These are phyloP conservation scores for Epichloe festucae DNA, from an alignment of 2,329 filamentous ascomycete species.

Conservation along the genomic window DNA sequence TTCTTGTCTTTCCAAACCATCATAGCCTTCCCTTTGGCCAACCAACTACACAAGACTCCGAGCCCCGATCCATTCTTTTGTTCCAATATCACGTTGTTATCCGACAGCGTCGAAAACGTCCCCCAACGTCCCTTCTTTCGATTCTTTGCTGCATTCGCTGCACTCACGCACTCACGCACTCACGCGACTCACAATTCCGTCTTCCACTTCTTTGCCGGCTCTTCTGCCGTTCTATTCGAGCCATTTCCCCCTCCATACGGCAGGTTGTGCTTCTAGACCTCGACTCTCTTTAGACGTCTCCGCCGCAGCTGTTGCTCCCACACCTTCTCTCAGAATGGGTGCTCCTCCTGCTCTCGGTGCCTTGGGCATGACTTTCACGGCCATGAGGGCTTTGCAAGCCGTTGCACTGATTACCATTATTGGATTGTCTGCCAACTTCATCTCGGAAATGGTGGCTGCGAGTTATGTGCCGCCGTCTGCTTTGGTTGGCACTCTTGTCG, in stretches of 20 bases:
- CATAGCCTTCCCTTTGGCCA: background rate
- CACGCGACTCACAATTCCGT: conserved; percentile 19
- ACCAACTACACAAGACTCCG: no score
- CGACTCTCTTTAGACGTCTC: conserved; percentile 29
- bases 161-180: no score
- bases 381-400: conserved; percentile 57
- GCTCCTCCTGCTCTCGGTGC: conserved; percentile 48
- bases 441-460: conserved; percentile 57
- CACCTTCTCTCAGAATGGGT: conserved; percentile 26
- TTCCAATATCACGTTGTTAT: no score
- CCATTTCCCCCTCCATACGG: conserved; percentile 28
- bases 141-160: no score
- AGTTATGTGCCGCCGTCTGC: conserved; percentile 56
- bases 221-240: conserved; percentile 27
- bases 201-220: conserved; percentile 16
- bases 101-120: background rate
- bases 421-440: conserved; percentile 71
- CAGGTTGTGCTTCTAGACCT: conserved; percentile 24
- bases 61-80: no score
- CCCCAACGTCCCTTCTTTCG: background rate
- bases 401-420: conserved; percentile 64
- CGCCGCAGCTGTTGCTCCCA: conserved; percentile 9
- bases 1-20: conserved; percentile 5
- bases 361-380: conserved; percentile 66
- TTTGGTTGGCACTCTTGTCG: conserved; percentile 63